Evolutionary conservation across 2,329 filamentous ascomycete species (phyloP), one percentile per base, ranked within the genome.

Genomic region (Gaeumannomyces sp.): DNA sequence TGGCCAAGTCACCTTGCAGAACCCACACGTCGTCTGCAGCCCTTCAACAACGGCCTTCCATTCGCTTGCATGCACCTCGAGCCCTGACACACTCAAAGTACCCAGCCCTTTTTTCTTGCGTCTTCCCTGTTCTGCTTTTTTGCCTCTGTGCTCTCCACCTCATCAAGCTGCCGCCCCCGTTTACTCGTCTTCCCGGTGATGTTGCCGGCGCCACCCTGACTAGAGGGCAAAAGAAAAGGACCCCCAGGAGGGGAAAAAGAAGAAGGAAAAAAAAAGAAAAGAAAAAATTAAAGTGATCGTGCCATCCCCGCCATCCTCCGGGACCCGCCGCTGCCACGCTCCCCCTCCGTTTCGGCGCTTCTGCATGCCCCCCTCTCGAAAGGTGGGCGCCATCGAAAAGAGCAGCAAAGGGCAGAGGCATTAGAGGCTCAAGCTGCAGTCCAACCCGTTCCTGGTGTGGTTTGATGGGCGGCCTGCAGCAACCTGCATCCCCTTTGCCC

Each of bases 1-100:
- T 22, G 38, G 38, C 38, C 62, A 63, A 59, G 50, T 63, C 62
- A 63, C 62, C 62, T 38, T 59, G 62, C 62, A 63, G 62, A 25
- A 29, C 19, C 28, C 28, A 35, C 29, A 25, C 19, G 59, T 27
- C 27, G 59, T 22, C 59, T 58, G 56, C 56, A 58, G 56, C 56
- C 56, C 56, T 27, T 25, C 56, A 58, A 58, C 56, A 58, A 58
- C 56, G 25, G 38, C 38, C 38, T 22, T 50, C 38, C 38, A 50
- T 50, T 50, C 38, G 38, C 38, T 19, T 50, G 38, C 4, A 2
- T 50, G 38, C 38, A 35, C 33, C 11, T 35, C 8, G 16, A 6
- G 38, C 19, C 16, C 19, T 50, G 16, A 35, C 33, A 14, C 56
- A 58, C 28, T 8, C 56, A 58, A 58, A 25, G 25, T 58, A 58